Base-by-base conservation (phyloP, 768 basidiomycete species). In the Mycena rebaudengoi region DNA sequence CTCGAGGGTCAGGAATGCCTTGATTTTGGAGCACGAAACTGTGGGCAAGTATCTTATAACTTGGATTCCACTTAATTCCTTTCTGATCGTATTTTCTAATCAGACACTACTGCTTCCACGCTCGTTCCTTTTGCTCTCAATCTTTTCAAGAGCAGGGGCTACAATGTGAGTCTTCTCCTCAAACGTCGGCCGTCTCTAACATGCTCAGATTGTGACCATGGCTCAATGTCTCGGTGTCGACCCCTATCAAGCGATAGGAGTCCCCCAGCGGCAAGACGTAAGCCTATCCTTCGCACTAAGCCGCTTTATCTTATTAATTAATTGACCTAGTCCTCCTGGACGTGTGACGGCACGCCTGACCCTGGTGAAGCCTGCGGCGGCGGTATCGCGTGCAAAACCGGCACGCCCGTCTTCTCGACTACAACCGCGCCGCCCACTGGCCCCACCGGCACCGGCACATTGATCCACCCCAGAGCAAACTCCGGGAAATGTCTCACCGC, bases 21-120 rank as follows among this genome's bases (percentile, higher is more conserved):
- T 79, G 11, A 65, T 76, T 2, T 70, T 80, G 20, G 75, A 78
- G 53, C 78, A 79, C 45, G 79, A 80, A 58, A 75, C 75, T 4
- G 65, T 67, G 23, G 26, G 71, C 71, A 43, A 60, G 45, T 51
- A 72, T n/a, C n/a, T 69, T 64, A 6, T 37, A n/a, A 40, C 25
- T 50, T 53, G n/a, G 35, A 37, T 37, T 30, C 30, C 62, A 45
- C 25, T 21, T 7, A 26, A 41, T 23, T 28, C 20, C 14, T 35
- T 37, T 33, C 13, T 60, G 5, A 41, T 21, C 29, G 18, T 28
- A 33, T 35, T 46, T 44, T 16, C 6, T 18, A 12, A 45, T 1
- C 4, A 59, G 57, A 48, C 35, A 56, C 44, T 11, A 58, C 46
- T 33, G 23, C 28, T 29, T 20, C 32, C 53, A 33, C 63, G 21